Evolutionary conservation across 2,329 filamentous ascomycete species (phyloP), one percentile per base, ranked within the genome.

Genomic region (Penicillium decumbens): DNA sequence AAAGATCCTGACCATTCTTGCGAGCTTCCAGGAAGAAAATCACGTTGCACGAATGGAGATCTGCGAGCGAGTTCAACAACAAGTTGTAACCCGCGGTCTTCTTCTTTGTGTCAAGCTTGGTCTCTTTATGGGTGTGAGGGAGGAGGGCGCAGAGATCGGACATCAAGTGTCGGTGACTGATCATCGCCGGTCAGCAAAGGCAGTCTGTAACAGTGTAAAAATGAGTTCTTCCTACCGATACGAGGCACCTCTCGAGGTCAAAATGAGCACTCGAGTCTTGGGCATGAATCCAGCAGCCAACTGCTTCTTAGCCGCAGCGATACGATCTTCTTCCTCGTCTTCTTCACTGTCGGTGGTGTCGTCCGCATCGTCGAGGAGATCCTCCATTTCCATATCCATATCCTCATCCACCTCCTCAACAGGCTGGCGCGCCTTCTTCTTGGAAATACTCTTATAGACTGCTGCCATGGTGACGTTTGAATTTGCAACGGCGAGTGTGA

Each of bases 51-150:
- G 93, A 95, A 77, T 95, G 93, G 27, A 95, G 79, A 57, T 85
- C 82, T 32, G 80, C 80, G 20, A 79, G 73, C 64, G 91, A 88
- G 73, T 93, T 93, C 44, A 95, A 81, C 77, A 79, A 83, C 80
- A 61, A 90, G 80, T 76, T 93, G 61, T 76, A 76, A 32, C 73
- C 72, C 42, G 72, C 68, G 6, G 68, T 70, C 61, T 73, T 90
- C 32, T 88, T 91, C 75, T 97, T 97, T 45, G 89, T 93, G 71
- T 98, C 93, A 59, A 96, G 88, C 74, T 98, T 98, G 62, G 88
- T 89, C 69, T 98, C 93, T 75, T 95, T 95, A 66, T 89, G 84
- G 58, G 85, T 85, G 70, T 98, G 93, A 2, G 93, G 93, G 58
- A 98, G 84, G 72, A 98, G 84, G 27, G 87, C 80, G 50, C 89